Conservation (phyloP, 805 yeast species). For the Metschnikowia henanensis region DNA sequence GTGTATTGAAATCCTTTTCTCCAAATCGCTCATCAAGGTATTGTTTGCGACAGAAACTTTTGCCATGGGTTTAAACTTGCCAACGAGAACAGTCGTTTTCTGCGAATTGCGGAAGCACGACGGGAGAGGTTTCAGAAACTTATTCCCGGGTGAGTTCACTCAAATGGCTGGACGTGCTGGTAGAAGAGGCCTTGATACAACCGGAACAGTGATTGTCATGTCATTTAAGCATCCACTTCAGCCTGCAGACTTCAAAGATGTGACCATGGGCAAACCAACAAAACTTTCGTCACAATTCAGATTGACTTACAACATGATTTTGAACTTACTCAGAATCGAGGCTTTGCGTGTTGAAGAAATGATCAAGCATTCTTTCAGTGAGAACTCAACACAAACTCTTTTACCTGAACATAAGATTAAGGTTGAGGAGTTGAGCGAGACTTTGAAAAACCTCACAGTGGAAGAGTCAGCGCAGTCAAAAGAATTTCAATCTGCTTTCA, state of each 20-base stretch:
- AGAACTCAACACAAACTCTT: constrained; percentile 80
- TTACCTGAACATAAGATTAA: constrained; percentile 81
- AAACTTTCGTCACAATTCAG: constrained; percentile 90
- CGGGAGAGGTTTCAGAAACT: constrained; percentile 76
- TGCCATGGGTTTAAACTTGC: constrained; percentile 97
- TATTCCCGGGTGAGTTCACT: constrained; percentile 95
- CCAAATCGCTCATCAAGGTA: constrained; percentile 83
- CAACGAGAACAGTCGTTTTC: constrained; percentile 95
- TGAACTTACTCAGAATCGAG: constrained; percentile 88
- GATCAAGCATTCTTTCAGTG: constrained; percentile 95
- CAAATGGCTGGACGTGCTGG: constrained; percentile 99
- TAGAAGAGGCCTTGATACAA: constrained; percentile 90
- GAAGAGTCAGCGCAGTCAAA: constrained; percentile 35
- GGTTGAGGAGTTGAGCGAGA: constrained; percentile 51
- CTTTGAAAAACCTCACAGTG: constrained; percentile 40
- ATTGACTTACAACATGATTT: constrained; percentile 92
- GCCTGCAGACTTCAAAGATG: constrained; percentile 65
- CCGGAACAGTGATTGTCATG: constrained; percentile 95
- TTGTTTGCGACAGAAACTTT: constrained; percentile 97
- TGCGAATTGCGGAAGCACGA: constrained; percentile 86
- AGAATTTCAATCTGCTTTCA: constrained; percentile 48
- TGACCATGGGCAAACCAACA: constrained; percentile 86
- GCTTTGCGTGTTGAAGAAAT: constrained; percentile 97
- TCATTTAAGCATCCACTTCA: constrained; percentile 67
- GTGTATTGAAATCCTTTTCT: constrained; percentile 86